These are phyloP conservation scores for Geotrichum armillariae DNA, from an alignment of 1,139 yeast species.

Conservation along the genomic window DNA sequence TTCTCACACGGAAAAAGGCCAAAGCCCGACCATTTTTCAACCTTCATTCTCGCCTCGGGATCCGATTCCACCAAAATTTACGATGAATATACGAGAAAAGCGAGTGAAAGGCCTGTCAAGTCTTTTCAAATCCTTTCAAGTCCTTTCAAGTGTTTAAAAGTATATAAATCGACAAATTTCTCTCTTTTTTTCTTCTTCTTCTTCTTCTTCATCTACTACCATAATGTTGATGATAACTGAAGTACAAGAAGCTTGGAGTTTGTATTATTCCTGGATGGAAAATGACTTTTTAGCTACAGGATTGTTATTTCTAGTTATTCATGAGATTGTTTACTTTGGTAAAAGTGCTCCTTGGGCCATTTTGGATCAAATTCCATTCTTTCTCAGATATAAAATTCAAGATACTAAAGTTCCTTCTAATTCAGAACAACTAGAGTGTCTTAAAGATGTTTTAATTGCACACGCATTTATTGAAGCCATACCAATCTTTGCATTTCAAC, in stretches of 20 bases:
- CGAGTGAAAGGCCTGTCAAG: too few relatives aligned
- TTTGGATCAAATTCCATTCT: conserved; percentile 72
- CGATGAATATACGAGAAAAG: neutral
- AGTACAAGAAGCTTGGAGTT: conserved; percentile 74
- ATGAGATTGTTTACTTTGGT: conserved; percentile 80
- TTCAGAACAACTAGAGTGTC: conserved; percentile 88
- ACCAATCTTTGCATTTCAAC: conserved; percentile 96
- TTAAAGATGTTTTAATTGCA: conserved; percentile 76
- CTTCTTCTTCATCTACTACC: too few relatives aligned
- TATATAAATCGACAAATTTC: too few relatives aligned
- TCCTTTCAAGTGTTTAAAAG: too few relatives aligned
- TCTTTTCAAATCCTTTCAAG: too few relatives aligned
- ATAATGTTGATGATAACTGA: too few relatives aligned
- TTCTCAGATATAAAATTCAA: conserved; percentile 78
- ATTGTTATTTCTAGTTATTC: conserved; percentile 66
- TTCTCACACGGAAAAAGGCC: too few relatives aligned
- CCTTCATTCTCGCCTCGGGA: too few relatives aligned
- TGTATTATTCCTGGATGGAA: conserved; percentile 70
- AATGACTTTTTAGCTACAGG: conserved; percentile 87
- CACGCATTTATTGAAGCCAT: conserved; percentile 91
- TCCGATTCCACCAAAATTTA: neutral
- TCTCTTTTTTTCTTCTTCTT: too few relatives aligned
- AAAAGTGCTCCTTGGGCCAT: conserved; percentile 84
- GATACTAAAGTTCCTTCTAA: conserved; percentile 62
- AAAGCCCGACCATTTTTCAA: too few relatives aligned